These are phyloP conservation scores for Pyrrhoderma noxium DNA, from an alignment of 1,284 basidiomycete species.

Conservation along the genomic window DNA sequence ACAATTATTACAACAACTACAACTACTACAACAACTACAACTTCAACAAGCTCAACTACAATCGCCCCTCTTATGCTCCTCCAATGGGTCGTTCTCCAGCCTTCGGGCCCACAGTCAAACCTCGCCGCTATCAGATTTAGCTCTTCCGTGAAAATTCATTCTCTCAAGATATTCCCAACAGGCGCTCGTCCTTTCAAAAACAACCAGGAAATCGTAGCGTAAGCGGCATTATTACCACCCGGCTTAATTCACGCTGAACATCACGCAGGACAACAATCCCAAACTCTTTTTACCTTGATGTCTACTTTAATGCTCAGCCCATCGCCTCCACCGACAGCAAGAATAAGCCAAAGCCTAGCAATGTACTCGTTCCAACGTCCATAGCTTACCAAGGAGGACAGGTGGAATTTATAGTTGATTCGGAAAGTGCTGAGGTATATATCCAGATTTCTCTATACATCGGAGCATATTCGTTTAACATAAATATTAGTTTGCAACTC, in stretches of 20 bases:
- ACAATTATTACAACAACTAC: too few species aligned
- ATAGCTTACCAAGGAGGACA: conserved; percentile 66
- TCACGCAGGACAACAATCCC: conserved; percentile 56
- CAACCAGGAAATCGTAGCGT: conserved; percentile 53
- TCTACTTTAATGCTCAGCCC: conserved; percentile 63
- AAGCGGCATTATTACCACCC: conserved; percentile 5
- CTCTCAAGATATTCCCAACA: conserved; percentile 56
- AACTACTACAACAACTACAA: too few species aligned
- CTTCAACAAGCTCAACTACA: not conserved
- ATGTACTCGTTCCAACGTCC: conserved; percentile 63
- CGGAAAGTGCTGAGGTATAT: conserved; percentile 41
- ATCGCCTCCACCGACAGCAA: conserved; percentile 26
- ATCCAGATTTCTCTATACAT: conserved; percentile 33
- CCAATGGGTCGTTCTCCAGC: conserved; percentile 61
- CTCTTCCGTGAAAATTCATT: conserved; percentile 52
- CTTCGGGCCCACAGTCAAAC: conserved; percentile 43
- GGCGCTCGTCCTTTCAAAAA: conserved; percentile 52
- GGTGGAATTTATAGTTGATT: conserved; percentile 60
- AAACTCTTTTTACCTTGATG: conserved; percentile 59
- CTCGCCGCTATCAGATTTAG: conserved; percentile 62
- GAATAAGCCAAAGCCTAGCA: conserved; percentile 47
- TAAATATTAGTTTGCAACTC: conserved; percentile 53
- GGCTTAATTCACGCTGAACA: conserved; percentile 11
- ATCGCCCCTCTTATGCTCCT: conserved; percentile 36
- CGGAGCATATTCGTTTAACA: not conserved